Evolutionary conservation across 2,329 filamentous ascomycete genomes (phyloP).

Genomic region (Leptographium procerum): DNA sequence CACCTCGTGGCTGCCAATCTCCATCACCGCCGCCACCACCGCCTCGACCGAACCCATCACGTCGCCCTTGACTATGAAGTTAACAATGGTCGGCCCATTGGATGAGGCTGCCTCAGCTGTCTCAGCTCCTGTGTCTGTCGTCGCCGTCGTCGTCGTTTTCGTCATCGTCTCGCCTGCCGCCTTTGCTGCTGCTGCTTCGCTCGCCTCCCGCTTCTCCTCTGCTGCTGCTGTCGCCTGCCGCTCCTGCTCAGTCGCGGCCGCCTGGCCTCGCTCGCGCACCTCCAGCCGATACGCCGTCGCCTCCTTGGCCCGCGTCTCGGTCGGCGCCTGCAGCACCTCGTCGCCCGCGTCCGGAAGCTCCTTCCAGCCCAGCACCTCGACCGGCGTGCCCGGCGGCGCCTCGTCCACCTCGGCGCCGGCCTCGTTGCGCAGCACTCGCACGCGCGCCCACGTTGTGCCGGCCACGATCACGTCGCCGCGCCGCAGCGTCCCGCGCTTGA

Average conservation of each 20-base stretch:
- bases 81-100: slow-evolving; percentile 43
- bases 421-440: slow-evolving; percentile 79
- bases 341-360: slow-evolving; percentile 74
- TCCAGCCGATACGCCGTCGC: slow-evolving; percentile 70
- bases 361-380: slow-evolving; percentile 92
- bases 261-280: slow-evolving; percentile 57
- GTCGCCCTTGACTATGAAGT: slow-evolving; percentile 84
- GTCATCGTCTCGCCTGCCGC: slow-evolving; percentile 44
- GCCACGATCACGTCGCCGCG: slow-evolving; percentile 77
- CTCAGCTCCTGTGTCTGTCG: neutral
- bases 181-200: slow-evolving; percentile 34
- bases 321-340: slow-evolving; percentile 70
- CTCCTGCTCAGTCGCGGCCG: slow-evolving; percentile 67
- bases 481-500: slow-evolving; percentile 75
- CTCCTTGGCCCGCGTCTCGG: slow-evolving; percentile 65
- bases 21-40: slow-evolving; percentile 62
- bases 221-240: slow-evolving; percentile 49
- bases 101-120: slow-evolving; percentile 11
- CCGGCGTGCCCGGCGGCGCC: slow-evolving; percentile 77
- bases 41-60: slow-evolving; percentile 92
- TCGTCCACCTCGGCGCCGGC: slow-evolving; percentile 59
- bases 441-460: slow-evolving; percentile 74
- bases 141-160: neutral
- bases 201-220: slow-evolving; percentile 21
- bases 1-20: slow-evolving; percentile 78